Base-by-base conservation (phyloP, 2,329 filamentous ascomycete species). In the Davidsoniella neocaledoniae region DNA sequence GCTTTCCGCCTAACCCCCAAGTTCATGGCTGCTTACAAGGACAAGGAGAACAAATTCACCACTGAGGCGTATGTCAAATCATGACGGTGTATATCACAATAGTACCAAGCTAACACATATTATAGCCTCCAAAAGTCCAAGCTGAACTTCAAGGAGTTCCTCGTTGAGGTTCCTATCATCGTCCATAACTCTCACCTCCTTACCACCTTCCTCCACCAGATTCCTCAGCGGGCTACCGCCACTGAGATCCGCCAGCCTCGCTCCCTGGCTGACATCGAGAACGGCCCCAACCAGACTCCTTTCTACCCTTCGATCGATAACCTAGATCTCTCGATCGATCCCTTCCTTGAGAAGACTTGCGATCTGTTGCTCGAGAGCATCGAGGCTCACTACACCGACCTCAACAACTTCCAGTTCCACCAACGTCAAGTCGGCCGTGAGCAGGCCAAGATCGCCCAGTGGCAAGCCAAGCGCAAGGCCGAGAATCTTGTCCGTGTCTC, bases 331-430 rank as follows among this genome's bases (percentile, higher is more conserved):
- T 86, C 83, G 56, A 93, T 96, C 66, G 91, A 98, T 64, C 91
- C 91, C 29, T 94, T 93, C 74, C 79, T 98, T 44, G 90, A 96
- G 75, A 94, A 95, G 77, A 94, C 90, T 48, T 94, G 87, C 69
- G 90, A 98, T 63, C 78, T 95, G 57, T 78, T 98, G 51, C 79
- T 96, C 55, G 91, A 98, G 63, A 87, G 83, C 72, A 94, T 98
- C 64, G 91, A 98, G 73, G 83, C 83, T 50, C 91, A 98, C 73
- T 91, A 96, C 71, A 94, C 88, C 54, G 91, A 98, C 68, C 83
- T 94, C 64, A 96, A 96, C 79, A 98, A 98, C 76, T 91, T 93
- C 72, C 88, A 95, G 67, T 79, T 77, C 76, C 95, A 95, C 73
- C 87, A 95, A 70, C 79, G 91, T 61, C 87, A 93, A 62, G 75